phyloP scores from a whole-genome alignment of 176 grass and related monocot species.

The bread wheat (Triticum aestivum) region DNA sequence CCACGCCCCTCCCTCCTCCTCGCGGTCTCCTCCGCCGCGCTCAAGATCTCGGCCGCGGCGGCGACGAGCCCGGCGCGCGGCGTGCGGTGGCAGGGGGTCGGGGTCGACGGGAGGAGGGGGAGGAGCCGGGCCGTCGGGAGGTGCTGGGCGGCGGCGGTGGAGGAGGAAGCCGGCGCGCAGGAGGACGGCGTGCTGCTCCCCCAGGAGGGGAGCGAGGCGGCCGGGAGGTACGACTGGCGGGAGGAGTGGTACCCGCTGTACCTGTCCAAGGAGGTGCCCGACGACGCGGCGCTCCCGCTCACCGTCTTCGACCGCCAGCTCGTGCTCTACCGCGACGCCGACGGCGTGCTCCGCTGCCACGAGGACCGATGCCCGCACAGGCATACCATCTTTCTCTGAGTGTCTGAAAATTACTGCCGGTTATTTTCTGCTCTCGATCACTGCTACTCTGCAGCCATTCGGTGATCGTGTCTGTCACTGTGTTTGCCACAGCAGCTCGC shows the following conservation, averaged over 20 bases:
- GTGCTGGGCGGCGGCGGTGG: slow-evolving; percentile 46
- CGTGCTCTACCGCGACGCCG: slow-evolving; percentile 70
- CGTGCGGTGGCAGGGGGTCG: slow-evolving; percentile 17
- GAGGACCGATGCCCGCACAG: slow-evolving; percentile 79
- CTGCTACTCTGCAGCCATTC: too few relatives aligned
- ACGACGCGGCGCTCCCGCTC: slow-evolving; percentile 78
- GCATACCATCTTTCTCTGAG: too few relatives aligned
- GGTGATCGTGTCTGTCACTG: neutral
- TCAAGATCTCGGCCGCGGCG: neutral
- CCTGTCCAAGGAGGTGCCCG: slow-evolving; percentile 66
- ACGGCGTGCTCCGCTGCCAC: slow-evolving; percentile 77
- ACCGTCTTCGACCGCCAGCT: slow-evolving; percentile 88
- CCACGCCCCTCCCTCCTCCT: neutral
- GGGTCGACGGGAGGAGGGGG: neutral
- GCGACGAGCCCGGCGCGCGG: neutral
- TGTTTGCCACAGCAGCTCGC: neutral
- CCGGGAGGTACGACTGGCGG: slow-evolving; percentile 67
- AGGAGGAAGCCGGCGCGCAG: slow-evolving; percentile 50
- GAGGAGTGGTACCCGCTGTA: slow-evolving; percentile 99
- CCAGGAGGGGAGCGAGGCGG: slow-evolving; percentile 37
- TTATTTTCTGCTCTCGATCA: too few relatives aligned
- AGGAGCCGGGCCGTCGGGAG: neutral
- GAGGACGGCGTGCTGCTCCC: slow-evolving; percentile 61
- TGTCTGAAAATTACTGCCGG: too few relatives aligned
- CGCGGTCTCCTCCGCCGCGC: neutral